A percentile compares a stretch with the other conserved stretches of the same genome.
phyloP scores from a whole-genome alignment of 768 basidiomycete genomes.

The Leccinum subtestaceum region DNA sequence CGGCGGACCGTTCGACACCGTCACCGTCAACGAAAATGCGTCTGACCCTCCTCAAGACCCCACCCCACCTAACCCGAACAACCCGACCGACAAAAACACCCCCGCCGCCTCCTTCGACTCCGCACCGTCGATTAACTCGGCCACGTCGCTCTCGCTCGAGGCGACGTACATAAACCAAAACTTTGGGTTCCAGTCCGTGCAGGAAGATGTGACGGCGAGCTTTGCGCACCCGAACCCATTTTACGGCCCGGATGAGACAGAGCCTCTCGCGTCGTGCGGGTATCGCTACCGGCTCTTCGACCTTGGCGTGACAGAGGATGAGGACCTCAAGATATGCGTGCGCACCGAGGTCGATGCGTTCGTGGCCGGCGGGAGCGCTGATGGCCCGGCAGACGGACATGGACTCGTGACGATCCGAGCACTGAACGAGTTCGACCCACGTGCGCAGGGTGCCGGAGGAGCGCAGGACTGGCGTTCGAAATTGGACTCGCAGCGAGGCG shows the following conservation, averaged over 20 bases:
- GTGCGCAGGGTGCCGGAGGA: slow-evolving; percentile 85
- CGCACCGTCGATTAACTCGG: slow-evolving; percentile 84
- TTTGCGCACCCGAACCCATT: slow-evolving; percentile 92
- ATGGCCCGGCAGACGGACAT: slow-evolving; percentile 63
- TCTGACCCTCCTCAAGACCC: slow-evolving; percentile 90
- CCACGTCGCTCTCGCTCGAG: slow-evolving; percentile 90
- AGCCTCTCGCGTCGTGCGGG: slow-evolving; percentile 92
- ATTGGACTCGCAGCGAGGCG: slow-evolving; percentile 92
- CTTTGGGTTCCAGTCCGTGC: slow-evolving; percentile 93
- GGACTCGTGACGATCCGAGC: slow-evolving; percentile 90
- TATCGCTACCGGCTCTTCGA: slow-evolving; percentile 97
- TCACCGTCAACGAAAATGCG: slow-evolving; percentile 98
- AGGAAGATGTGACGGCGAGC: slow-evolving; percentile 67
- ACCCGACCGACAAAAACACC: slow-evolving; percentile 61
- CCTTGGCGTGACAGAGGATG: slow-evolving; percentile 85
- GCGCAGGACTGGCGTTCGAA: slow-evolving; percentile 99
- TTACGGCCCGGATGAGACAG: slow-evolving; percentile 89
- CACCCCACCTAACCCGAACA: slow-evolving; percentile 72
- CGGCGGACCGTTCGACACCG: slow-evolving; percentile 94
- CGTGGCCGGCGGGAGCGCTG: slow-evolving; percentile 46
- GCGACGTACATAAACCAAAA: slow-evolving; percentile 99
- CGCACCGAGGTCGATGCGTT: slow-evolving; percentile 97
- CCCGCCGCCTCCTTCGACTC: slow-evolving; percentile 44
- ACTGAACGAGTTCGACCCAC: slow-evolving; percentile 94
- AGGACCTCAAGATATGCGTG: slow-evolving; percentile 86